A percentile compares a stretch with the other conserved stretches of the same genome.
These are phyloP conservation scores for Xylaria grammica DNA, from an alignment of 495 filamentous ascomycete species.

Conservation along the genomic window DNA sequence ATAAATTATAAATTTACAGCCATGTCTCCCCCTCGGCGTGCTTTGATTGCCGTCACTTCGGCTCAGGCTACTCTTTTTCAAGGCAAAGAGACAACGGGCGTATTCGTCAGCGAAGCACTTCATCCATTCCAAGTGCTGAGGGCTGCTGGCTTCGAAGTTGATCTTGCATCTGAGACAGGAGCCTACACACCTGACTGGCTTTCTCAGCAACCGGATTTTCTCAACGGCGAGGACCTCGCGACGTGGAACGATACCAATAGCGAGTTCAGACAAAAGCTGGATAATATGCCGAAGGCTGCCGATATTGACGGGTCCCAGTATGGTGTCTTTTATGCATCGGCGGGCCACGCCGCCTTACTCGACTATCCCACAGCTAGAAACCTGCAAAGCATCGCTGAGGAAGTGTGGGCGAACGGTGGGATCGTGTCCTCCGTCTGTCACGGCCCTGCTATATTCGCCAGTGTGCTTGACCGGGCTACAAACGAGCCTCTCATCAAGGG, in stretches of 20 bases:
- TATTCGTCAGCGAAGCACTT: constrained; percentile 57
- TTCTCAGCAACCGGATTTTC: constrained; percentile 48
- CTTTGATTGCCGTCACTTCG: constrained; percentile 54
- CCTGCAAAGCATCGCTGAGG: constrained; percentile 45
- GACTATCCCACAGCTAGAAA: constrained; percentile 49
- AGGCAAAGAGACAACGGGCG: constrained; percentile 39
- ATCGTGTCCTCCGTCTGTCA: constrained; percentile 50
- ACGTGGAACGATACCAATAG: constrained; percentile 47
- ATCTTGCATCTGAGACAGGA: constrained; percentile 57
- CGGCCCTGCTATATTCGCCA: constrained; percentile 51
- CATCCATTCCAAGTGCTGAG: constrained; percentile 54
- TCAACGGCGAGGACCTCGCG: constrained; percentile 42
- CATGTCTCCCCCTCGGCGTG: constrained; percentile 49
- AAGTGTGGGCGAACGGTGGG: constrained; percentile 48
- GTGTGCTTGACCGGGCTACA: constrained; percentile 43
- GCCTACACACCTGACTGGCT: constrained; percentile 53
- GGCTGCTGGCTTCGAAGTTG: constrained; percentile 54
- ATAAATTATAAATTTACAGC: not conserved
- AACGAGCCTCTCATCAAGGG: constrained; percentile 49
- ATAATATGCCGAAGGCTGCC: constrained; percentile 42
- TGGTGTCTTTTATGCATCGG: constrained; percentile 52
- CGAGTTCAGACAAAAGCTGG: constrained; percentile 49
- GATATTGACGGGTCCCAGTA: constrained; percentile 36
- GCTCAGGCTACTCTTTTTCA: constrained; percentile 50
- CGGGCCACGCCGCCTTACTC: constrained; percentile 52